These are phyloP conservation scores for Arthroderma uncinatum DNA, from an alignment of 2,329 filamentous ascomycete genomes.

Conservation along the genomic window DNA sequence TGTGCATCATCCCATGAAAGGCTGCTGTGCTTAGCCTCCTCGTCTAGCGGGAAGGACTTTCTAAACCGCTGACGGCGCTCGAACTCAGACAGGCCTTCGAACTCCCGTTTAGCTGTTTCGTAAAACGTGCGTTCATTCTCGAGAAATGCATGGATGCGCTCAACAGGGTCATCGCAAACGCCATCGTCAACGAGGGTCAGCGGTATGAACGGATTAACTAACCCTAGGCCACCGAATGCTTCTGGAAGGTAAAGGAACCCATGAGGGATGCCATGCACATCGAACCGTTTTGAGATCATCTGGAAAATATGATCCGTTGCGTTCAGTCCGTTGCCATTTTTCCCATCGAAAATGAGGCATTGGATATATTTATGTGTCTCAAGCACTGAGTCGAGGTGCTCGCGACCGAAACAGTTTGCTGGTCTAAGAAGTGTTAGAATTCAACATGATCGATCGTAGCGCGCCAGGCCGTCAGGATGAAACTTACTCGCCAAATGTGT, in stretches of 20 bases:
- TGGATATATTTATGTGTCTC: conserved; percentile 39
- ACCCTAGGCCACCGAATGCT: conserved; percentile 37
- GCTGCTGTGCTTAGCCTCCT: conserved; percentile 10
- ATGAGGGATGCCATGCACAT: conserved; percentile 31
- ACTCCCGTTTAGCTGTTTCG: conserved; percentile 16
- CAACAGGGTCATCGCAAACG: no score
- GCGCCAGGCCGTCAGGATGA: neutral
- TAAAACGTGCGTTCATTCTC: conserved; percentile 13
- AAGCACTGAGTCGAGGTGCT: conserved; percentile 23
- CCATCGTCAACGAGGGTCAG: no score
- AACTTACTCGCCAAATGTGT: conserved; percentile 38
- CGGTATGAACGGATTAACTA: conserved; percentile 29
- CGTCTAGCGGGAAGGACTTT: conserved; percentile 12
- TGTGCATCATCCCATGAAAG: conserved; percentile 8
- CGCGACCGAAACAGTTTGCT: no score
- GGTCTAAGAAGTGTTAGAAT: no score
- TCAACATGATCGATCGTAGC: neutral
- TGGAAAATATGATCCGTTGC: conserved; percentile 43
- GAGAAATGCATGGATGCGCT: no score
- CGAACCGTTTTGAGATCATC: conserved; percentile 41
- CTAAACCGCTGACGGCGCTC: conserved; percentile 8
- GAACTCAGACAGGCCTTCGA: conserved; percentile 16
- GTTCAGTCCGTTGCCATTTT: conserved; percentile 22
- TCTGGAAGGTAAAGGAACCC: conserved; percentile 40
- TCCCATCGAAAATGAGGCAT: conserved; percentile 32